These are phyloP conservation scores for Glebionis coronaria DNA, from an alignment of 129 eudicot species.

Conservation along the genomic window DNA sequence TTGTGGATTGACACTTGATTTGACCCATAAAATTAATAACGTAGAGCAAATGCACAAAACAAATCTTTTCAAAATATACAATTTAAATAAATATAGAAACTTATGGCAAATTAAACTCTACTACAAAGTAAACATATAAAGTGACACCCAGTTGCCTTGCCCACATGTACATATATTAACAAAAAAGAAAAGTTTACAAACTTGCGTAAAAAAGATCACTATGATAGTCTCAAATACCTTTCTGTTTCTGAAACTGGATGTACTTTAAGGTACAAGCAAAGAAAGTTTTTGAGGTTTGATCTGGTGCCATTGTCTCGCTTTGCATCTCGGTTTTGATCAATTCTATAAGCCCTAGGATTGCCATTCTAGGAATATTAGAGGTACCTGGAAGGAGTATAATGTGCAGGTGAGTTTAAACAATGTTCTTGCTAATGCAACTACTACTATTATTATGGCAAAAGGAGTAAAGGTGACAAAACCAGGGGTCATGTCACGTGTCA, in stretches of 20 bases:
- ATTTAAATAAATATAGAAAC: conserved; percentile 17
- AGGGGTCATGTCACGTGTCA: not conserved
- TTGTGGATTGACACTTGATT: no score
- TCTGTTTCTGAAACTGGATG: conserved; percentile 91
- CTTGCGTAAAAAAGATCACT: conserved; percentile 20
- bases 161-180: conserved; percentile 27
- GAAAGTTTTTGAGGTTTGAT: conserved; percentile 74
- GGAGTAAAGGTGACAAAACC: not conserved
- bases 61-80: not conserved
- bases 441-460: no score
- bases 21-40: not conserved
- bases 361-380: conserved; percentile 88
- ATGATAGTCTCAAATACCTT: conserved; percentile 79
- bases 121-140: not conserved
- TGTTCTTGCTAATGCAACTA: no score
- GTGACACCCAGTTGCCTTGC: conserved; percentile 17
- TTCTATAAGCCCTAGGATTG: conserved; percentile 83
- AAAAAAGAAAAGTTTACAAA: not conserved
- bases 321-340: conserved; percentile 88
- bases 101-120: conserved; percentile 20
- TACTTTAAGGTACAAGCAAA: conserved; percentile 82
- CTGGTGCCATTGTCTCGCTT: conserved; percentile 52
- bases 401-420: not conserved
- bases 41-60: conserved; percentile 8
- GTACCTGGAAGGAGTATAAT: conserved; percentile 46